Evolutionary conservation across 2,329 filamentous ascomycete species (phyloP).

Genomic region (Penicillium sp.): DNA sequence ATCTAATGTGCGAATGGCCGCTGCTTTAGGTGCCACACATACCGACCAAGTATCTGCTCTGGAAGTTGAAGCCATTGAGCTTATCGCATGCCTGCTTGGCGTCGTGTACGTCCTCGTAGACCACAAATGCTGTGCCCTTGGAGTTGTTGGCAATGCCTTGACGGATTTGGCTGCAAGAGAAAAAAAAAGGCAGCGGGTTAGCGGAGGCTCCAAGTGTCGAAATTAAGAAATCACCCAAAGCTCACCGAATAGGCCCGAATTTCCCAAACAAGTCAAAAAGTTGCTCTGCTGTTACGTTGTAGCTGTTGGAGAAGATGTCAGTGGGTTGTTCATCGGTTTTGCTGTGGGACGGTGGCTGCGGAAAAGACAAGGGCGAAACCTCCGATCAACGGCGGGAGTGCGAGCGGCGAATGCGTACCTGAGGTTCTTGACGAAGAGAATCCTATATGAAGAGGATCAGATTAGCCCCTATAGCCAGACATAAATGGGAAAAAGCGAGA

Average conservation of each 20-base stretch:
- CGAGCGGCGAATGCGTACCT: slow-evolving; percentile 63
- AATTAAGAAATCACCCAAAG: slow-evolving; percentile 26
- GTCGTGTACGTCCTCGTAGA: slow-evolving; percentile 99
- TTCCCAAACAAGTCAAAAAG: slow-evolving; percentile 98
- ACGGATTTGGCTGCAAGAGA: slow-evolving; percentile 78
- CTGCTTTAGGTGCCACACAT: slow-evolving; percentile 50
- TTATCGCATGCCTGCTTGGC: slow-evolving; percentile 99
- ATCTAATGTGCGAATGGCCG: background rate
- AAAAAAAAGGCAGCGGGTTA: slow-evolving; percentile 25
- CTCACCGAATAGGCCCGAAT: slow-evolving; percentile 91
- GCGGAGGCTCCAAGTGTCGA: slow-evolving; percentile 6
- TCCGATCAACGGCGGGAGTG: slow-evolving; percentile 3
- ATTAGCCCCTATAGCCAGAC: slow-evolving; percentile 10
- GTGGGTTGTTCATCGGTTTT: slow-evolving; percentile 3
- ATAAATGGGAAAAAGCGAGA: background rate
- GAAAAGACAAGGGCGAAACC: background rate
- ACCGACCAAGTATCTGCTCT: slow-evolving; percentile 98
- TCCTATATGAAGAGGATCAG: slow-evolving; percentile 58
- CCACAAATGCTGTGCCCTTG: slow-evolving; percentile 97
- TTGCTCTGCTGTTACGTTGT: slow-evolving; percentile 97
- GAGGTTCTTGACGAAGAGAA: slow-evolving; percentile 99
- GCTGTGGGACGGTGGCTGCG: background rate
- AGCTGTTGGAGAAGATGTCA: slow-evolving; percentile 60
- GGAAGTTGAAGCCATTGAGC: slow-evolving; percentile 99
- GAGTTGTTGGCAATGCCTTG: slow-evolving; percentile 97